These are phyloP conservation scores for Kazachstania martiniae DNA, from an alignment of 805 yeast species.

Conservation along the genomic window DNA sequence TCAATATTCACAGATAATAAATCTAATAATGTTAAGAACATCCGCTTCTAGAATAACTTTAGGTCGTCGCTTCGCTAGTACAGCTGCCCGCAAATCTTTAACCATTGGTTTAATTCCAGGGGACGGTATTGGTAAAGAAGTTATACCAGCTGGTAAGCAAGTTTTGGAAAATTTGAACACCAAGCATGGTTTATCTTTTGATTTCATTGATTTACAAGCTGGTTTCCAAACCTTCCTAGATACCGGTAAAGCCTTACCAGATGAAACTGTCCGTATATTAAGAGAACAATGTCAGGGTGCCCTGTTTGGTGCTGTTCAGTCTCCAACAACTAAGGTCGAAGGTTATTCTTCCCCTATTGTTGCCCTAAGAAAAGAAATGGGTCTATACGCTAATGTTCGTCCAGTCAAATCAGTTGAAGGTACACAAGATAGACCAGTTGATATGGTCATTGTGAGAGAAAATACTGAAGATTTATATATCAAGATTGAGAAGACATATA, in stretches of 20 bases:
- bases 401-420: conserved; percentile 92
- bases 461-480: conserved; percentile 96
- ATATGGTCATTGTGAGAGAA: conserved; percentile 96
- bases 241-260: conserved; percentile 95
- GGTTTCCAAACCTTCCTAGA: conserved; percentile 89
- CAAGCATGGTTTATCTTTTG: conserved; percentile 66
- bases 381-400: conserved; percentile 91
- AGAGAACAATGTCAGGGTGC: conserved; percentile 90
- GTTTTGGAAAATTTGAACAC: conserved; percentile 74
- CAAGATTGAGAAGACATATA: conserved; percentile 75
- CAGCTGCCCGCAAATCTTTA: conserved; percentile 30
- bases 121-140: conserved; percentile 97
- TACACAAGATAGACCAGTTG: conserved; percentile 73
- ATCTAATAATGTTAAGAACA: conserved; percentile 20
- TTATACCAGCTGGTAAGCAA: conserved; percentile 91
- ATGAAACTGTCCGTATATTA: conserved; percentile 72
- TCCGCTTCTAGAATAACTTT: conserved; percentile 13
- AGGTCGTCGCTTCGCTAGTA: neutral
- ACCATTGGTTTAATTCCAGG: conserved; percentile 82
- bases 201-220: conserved; percentile 81
- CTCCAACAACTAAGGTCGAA: conserved; percentile 86
- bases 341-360: conserved; percentile 98
- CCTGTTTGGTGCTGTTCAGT: conserved; percentile 91
- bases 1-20: neutral
- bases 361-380: conserved; percentile 92